Evolutionary conservation across 176 grass and related monocot genomes (phyloP).

Genomic region (Musa schizocarpa): DNA sequence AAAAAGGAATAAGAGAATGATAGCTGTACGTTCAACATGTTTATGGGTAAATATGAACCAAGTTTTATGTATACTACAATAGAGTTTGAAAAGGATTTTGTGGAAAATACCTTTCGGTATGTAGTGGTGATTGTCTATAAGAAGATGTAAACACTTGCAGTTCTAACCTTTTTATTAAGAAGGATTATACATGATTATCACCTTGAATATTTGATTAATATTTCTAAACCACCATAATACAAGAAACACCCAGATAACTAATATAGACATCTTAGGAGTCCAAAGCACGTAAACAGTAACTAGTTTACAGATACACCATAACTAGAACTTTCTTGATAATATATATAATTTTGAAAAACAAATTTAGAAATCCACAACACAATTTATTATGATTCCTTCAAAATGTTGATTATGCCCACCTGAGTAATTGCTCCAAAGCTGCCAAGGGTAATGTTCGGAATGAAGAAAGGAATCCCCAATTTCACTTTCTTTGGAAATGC

Average conservation of each 20-base stretch:
- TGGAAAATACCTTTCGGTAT: not conserved
- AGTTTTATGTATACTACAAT: too few species aligned
- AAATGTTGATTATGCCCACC: slow-evolving; percentile 26
- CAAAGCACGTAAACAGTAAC: not conserved
- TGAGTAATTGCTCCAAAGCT: slow-evolving; percentile 96
- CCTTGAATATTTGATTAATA: not conserved
- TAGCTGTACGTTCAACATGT: too few species aligned
- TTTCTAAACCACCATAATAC: not conserved
- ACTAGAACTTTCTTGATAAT: not conserved
- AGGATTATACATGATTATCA: not conserved
- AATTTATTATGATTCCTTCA: slow-evolving; percentile 13
- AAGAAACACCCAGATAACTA: not conserved
- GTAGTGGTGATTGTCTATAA: not conserved
- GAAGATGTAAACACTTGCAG: not conserved
- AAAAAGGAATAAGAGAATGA: too few species aligned
- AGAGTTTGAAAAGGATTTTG: too few species aligned
- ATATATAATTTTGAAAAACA: not conserved
- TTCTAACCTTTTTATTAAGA: too few species aligned
- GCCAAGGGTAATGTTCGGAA: slow-evolving; percentile 87
- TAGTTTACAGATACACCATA: not conserved
- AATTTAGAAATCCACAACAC: not conserved
- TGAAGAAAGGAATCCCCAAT: slow-evolving; percentile 87
- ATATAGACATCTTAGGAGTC: not conserved
- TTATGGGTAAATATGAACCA: too few species aligned
- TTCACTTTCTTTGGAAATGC: slow-evolving; percentile 85